A percentile compares a stretch with the other conserved stretches of the same genome.
phyloP scores from a whole-genome alignment of 2,329 filamentous ascomycete species.

The Aspergillus neoniger region DNA sequence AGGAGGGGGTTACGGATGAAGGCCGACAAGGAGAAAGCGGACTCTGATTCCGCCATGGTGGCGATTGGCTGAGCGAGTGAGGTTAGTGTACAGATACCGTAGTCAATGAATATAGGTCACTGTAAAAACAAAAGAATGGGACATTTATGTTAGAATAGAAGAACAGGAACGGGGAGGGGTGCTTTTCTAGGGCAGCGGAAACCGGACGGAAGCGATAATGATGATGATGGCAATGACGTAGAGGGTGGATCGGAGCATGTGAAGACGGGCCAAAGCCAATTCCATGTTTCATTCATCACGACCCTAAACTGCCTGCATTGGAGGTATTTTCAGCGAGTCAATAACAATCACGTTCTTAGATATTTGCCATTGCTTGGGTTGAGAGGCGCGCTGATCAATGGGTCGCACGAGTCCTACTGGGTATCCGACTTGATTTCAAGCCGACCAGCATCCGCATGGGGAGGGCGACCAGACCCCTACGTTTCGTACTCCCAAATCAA shows the following conservation, averaged over 20 bases:
- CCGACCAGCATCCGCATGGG: too few species aligned
- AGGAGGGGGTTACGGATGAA: slow-evolving; percentile 34
- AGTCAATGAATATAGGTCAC: background rate
- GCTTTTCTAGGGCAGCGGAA: slow-evolving; percentile 4
- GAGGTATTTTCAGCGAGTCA: too few species aligned
- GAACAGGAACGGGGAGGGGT: background rate
- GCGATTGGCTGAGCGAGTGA: background rate
- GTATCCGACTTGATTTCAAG: too few species aligned
- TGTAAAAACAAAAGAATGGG: background rate
- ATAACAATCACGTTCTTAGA: too few species aligned
- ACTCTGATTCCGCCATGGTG: slow-evolving; percentile 12
- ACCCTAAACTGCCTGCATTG: background rate
- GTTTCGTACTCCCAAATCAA: too few species aligned
- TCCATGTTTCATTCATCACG: background rate
- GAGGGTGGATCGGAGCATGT: slow-evolving; percentile 13
- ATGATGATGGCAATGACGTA: slow-evolving; percentile 21
- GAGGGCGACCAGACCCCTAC: too few species aligned
- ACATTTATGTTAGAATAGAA: background rate
- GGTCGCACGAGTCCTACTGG: too few species aligned
- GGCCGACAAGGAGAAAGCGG: slow-evolving; percentile 18
- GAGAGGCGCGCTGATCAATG: too few species aligned
- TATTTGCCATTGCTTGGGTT: too few species aligned
- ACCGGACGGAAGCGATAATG: background rate
- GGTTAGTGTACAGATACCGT: background rate
- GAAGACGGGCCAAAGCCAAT: background rate